Base-by-base conservation (phyloP, 1,284 basidiomycete species). In the Stereum hirsutum region DNA sequence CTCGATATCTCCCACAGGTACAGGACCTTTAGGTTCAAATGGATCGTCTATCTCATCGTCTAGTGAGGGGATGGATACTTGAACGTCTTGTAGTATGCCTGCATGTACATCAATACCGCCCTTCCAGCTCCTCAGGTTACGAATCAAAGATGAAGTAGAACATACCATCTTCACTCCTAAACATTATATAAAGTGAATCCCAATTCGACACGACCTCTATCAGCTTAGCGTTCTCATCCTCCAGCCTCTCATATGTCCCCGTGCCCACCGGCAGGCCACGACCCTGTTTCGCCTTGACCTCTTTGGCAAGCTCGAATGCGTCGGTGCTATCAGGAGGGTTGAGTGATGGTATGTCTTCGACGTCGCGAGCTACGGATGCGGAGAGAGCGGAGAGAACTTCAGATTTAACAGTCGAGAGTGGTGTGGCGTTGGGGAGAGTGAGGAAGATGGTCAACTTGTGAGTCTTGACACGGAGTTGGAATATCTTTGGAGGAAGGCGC, bases 381-480 rank as follows among this genome's bases (percentile, higher is more conserved):
- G 24, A n/a, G 24, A 88, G 64, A 10, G 83, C 84, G 2, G 72
- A 72, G 1, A 85, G 56, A 0, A 70, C 74, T 37, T 85, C 79
- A 25, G 64, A 59, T 57, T 88, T 88, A 36, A 87, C 54, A 15
- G 65, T 61, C 14, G 60, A 65, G 53, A 89, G 65, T 5, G 73
- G 75, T 10, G 68, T 69, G 15, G 67, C 68, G 21, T 72, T 75
- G 33, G 68, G 61, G 8, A 70, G 66, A 3, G 78, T 74, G 46
- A 81, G 59, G 51, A 81, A 68, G 50, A 85, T 64, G 5, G 78
- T 78, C 41, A 81, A 61, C 52, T 74, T 83, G 62, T 86, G 81
- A 0, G 81, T 81, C 53, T 82, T 84, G 49, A 87, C 57, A 21
- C 75, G 65, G 15, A 88, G 55, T 37, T 83, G 75, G 59, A 78